Percentiles rank a stretch among this genome's conserved stretches.
Conservation (phyloP, 441 rosid species). For the Euphorbia celastroides region DNA sequence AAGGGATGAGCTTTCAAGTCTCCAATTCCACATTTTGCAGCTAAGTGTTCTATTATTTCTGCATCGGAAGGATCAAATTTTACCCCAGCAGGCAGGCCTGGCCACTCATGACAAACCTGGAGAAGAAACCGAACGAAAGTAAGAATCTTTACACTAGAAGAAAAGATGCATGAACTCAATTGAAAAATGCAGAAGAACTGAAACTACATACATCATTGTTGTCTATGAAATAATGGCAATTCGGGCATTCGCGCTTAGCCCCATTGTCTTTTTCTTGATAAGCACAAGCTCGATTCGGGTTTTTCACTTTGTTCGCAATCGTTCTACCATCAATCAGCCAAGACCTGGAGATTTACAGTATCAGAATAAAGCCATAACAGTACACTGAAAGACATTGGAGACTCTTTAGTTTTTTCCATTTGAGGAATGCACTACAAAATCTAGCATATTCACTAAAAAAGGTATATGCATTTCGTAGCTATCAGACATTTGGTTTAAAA, state of each 20-base stretch:
- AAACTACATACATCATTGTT: constrained; percentile 58
- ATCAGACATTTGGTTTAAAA: background rate
- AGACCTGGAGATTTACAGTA: constrained; percentile 39
- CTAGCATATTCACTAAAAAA: background rate
- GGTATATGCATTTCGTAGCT: background rate
- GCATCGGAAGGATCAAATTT: constrained; percentile 93
- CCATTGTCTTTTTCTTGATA: constrained; percentile 54
- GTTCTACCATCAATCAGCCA: constrained; percentile 75
- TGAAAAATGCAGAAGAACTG: background rate
- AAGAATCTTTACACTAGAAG: background rate
- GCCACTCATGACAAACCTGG: constrained; percentile 70
- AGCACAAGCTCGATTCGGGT: constrained; percentile 43
- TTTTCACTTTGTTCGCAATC: constrained; percentile 68
- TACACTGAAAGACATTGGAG: background rate
- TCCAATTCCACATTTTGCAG: constrained; percentile 71
- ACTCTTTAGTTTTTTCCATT: background rate
- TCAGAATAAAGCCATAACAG: background rate
- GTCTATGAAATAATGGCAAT: constrained; percentile 56
- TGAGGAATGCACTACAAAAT: background rate
- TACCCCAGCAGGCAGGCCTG: constrained; percentile 87
- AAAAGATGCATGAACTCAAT: background rate
- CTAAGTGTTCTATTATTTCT: constrained; percentile 63
- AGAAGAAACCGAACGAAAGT: constrained; percentile 10
- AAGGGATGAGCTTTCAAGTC: constrained; percentile 44
- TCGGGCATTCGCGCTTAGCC: constrained; percentile 67